Base-by-base conservation (phyloP, 2,329 filamentous ascomycete genomes). In the Phyllosticta citrichinensis region DNA sequence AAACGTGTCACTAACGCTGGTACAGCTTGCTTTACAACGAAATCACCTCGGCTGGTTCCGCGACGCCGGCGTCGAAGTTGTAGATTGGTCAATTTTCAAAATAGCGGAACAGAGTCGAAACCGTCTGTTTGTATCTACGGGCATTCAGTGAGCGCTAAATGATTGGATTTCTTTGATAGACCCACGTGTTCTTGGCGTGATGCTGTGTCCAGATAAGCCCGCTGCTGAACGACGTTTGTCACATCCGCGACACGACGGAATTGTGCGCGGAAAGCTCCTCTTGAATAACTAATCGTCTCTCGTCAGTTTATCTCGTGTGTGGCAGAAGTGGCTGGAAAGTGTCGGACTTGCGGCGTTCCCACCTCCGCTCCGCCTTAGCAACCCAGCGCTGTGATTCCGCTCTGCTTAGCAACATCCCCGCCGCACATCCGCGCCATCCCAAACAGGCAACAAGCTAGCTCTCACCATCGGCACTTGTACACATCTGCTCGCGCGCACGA, bases 1-100 rank as follows among this genome's bases (percentile, higher is more conserved):
- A 11, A 59, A 65, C 50, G 64, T 50, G 56, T 62, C 54, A 19
- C 63, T 67, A 57, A 71, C 65, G 2, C 30, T 22, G n/a, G 30
- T 58, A 30, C 64, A 94, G 88, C 58, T 77, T 96, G 66, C 77
- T 96, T 57, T 96, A 96, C 76, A 89, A 93, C 68, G 89, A 94
- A 75, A 94, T 95, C 71, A 92, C 56, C 12, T 58, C 52, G 30
- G 52, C 60, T 1, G 56, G 60, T 2, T 8, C 55, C 14, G 52
- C 52, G 52, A 62, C 60, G 5, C 55, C 60, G n/a, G 60, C 60
- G 11, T 55, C 60, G 51, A 62, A 62, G 55, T 17, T 62, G 60
- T 62, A 25, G 55, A 17, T 2, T 19, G 47, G 17, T 51, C 11
- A 10, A 25, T 40, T 54, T 24, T 54, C 3, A 20, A 60, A 52